Evolutionary conservation across 805 yeast genomes (phyloP).

Genomic region (Blastobotrys chiropterorum): DNA sequence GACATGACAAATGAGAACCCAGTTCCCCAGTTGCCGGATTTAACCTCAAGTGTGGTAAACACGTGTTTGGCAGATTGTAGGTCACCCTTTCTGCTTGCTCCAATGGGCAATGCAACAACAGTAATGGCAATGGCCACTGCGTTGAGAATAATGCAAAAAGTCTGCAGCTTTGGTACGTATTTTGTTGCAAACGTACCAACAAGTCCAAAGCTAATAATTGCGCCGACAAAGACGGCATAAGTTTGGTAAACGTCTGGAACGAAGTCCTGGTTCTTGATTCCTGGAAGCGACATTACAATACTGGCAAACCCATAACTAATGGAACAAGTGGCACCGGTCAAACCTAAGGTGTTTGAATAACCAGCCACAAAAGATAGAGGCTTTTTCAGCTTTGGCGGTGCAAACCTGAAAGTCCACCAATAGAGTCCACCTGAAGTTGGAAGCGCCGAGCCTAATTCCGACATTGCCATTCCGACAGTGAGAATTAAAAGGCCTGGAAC

Average conservation of each 20-base stretch:
- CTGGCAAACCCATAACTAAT: conserved; percentile 67
- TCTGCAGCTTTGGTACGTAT: conserved; percentile 52
- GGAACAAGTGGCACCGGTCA: conserved; percentile 57
- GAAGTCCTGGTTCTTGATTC: conserved; percentile 49
- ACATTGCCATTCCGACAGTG: conserved; percentile 57
- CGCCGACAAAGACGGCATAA: conserved; percentile 63
- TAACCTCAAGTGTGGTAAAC: conserved; percentile 44
- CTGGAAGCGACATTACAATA: conserved; percentile 37
- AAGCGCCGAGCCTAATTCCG: conserved; percentile 58
- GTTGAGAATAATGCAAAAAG: conserved; percentile 51
- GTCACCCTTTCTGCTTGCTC: conserved; percentile 29
- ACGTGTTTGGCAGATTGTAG: conserved; percentile 45
- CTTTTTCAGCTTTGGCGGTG: conserved; percentile 51
- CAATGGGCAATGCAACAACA: conserved; percentile 20
- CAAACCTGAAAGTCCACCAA: conserved; percentile 56
- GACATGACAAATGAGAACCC: conserved; percentile 52
- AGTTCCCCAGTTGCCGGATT: conserved; percentile 44
- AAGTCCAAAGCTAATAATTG: conserved; percentile 45
- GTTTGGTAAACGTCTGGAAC: conserved; percentile 46
- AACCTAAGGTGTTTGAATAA: conserved; percentile 61
- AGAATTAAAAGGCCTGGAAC: conserved; percentile 50
- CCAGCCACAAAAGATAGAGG: conserved; percentile 57
- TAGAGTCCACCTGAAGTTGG: conserved; percentile 68
- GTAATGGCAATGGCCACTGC: conserved; percentile 46
- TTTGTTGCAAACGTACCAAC: conserved; percentile 53